Evolutionary conservation across 2,329 filamentous ascomycete genomes (phyloP), one percentile per base, ranked within the genome.

Genomic region (Sarocladium strictum): DNA sequence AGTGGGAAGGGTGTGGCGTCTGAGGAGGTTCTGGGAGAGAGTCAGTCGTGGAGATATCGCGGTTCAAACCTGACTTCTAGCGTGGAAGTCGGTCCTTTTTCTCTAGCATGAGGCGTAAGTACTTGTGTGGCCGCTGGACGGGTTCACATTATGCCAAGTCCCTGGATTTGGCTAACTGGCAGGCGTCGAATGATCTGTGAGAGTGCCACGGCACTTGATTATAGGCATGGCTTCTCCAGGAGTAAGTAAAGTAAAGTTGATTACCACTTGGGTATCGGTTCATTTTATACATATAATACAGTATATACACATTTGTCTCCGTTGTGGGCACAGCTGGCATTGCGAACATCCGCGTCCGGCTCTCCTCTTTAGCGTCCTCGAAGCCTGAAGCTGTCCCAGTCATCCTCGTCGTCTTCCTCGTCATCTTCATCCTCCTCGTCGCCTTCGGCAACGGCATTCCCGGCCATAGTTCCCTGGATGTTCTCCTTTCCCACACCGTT

Each of bases 21-120:
- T 89, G 55, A 78, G 78, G 62, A 74, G 75, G 57, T 88, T 86
- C 63, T 89, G 85, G 84, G 86, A 89, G 68, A 73, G 75, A 21
- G 72, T 87, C 10, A 35, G 47, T 27, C 26, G 47, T 12, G 47
- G 47, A 7, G 47, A 51, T 11, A 24, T 51, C 27, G 23, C n/a
- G 5, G 29, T 51, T 3, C 35, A 23, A 51, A 23, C 4, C 40
- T 17, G 17, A 11, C 21, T 43, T 10, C 15, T 43, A 23, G 14
- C 17, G 9, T 40, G 10, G 11, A 6, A 17, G 37, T 17, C n/a
- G 6, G 29, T 7, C 7, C 29, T 12, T 32, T 32, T 32, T 6
- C 29, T 32, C 29, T 7, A 12, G 35, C 35, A 7, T 7, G 15
- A 38, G 12, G 15, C 7, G 29, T 6, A 32, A 32, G 37, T 40